Evolutionary conservation across 306 rosid genomes (phyloP), one percentile per base, ranked within the genome.

Genomic region (Carpinus viminea): DNA sequence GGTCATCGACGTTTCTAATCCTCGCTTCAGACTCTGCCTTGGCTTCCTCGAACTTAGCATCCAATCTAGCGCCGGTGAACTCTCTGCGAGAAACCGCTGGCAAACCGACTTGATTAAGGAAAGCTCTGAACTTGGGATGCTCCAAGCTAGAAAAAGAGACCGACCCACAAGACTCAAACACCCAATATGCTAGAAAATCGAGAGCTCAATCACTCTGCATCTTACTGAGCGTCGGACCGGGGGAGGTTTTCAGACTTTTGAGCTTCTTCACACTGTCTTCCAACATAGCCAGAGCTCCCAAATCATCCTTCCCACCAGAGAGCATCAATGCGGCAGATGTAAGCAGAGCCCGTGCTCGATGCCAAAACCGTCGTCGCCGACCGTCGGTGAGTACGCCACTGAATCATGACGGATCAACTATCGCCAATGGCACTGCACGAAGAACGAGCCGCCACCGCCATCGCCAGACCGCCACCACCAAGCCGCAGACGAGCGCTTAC

Each of bases 201-300:
- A 94, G 59, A 74, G n/a, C n/a, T n/a, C n/a, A 78, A 9, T 94
- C 93, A 46, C 88, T 84, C 79, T 89, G 98, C 12, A 66, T 57
- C 84, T 91, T 92, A n/a, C 72, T 83, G 83, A 38, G 89, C 47
- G 85, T 78, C 47, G 90, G 88, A 24, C 97, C 93, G n/a, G 2
- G 93, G 96, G 96, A 92, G 12, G 97, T 87, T 64, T 94, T 92
- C 1, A 97, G 98, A 80, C 98, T 94, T 82, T 92, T 94, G 5
- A 94, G 86, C 92, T 89, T 94, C 92, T 94, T 94, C 78, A 94
- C 97, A 77, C n/a, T 94, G 68, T 92, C 97, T 65, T 92, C 96
- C 84, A 94, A 75, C 98, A 94, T 90, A 74, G 98, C 98, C n/a
- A n/a, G 78, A 38, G 98, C 91, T 8, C 92, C 97, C 83, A 90